Conservation (phyloP, 2,329 filamentous ascomycete genomes). For the Macrophomina phaseolina region DNA sequence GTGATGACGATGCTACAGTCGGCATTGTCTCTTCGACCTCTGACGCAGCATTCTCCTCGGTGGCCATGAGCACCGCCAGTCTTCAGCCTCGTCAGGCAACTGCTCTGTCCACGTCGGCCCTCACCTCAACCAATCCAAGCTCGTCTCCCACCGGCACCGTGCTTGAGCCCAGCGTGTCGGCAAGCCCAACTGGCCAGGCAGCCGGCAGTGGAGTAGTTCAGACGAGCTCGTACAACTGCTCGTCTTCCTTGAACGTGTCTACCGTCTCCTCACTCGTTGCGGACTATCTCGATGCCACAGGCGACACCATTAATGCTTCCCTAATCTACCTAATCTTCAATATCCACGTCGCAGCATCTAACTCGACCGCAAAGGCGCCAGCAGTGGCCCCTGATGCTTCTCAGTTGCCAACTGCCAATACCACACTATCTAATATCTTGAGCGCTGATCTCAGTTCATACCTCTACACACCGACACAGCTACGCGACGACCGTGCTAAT, state of each 20-base stretch:
- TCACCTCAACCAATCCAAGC: background rate
- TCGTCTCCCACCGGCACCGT: conserved; percentile 4
- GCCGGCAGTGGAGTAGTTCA: conserved; percentile 42
- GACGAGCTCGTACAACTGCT: conserved; percentile 61
- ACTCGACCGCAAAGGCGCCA: conserved; percentile 46
- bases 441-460: conserved; percentile 55
- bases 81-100: conserved; percentile 13
- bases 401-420: conserved; percentile 51
- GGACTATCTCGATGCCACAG: conserved; percentile 60
- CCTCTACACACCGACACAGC: conserved; percentile 59
- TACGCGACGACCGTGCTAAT: conserved; percentile 60
- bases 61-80: conserved; percentile 2
- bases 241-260: conserved; percentile 56
- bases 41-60: conserved; percentile 13
- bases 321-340: conserved; percentile 63
- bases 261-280: conserved; percentile 56
- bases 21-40: conserved; percentile 29
- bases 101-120: background rate
- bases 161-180: conserved; percentile 29
- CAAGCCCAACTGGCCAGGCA: conserved; percentile 16
- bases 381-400: conserved; percentile 48
- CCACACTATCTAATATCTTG: conserved; percentile 56
- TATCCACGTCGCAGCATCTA: conserved; percentile 59
- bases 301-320: conserved; percentile 61
- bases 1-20: conserved; percentile 30